Percentiles rank a stretch among this genome's conserved stretches.
These are phyloP conservation scores for Naganishia sp. DNA, from an alignment of 1,284 basidiomycete genomes.

Conservation along the genomic window DNA sequence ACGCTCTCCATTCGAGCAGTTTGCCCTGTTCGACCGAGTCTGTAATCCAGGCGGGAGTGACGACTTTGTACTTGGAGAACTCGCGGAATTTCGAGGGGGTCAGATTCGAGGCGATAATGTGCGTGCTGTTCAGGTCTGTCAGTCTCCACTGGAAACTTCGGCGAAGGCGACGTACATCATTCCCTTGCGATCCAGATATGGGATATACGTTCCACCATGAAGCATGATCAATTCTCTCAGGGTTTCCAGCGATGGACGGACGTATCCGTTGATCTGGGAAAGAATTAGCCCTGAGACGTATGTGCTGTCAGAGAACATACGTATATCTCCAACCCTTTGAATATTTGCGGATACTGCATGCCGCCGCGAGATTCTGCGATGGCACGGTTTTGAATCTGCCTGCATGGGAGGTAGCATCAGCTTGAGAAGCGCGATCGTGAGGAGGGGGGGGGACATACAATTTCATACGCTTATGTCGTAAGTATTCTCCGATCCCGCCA, in stretches of 20 bases:
- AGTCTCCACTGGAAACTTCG: not conserved
- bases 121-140: slow-evolving; percentile 61
- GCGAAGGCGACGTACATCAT: slow-evolving; percentile 28
- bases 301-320: slow-evolving; percentile 54
- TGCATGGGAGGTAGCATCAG: slow-evolving; percentile 2
- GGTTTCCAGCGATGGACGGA: slow-evolving; percentile 81
- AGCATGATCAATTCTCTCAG: slow-evolving; percentile 75
- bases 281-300: not conserved
- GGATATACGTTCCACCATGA: slow-evolving; percentile 79
- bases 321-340: slow-evolving; percentile 73
- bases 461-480: slow-evolving; percentile 86
- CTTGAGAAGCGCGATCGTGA: not conserved
- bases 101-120: slow-evolving; percentile 84
- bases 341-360: slow-evolving; percentile 60
- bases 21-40: slow-evolving; percentile 67
- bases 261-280: slow-evolving; percentile 82
- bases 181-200: slow-evolving; percentile 62
- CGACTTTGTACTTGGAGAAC: slow-evolving; percentile 85
- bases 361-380: slow-evolving; percentile 53
- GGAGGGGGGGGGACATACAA: slow-evolving; percentile 48
- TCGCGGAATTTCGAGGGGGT: slow-evolving; percentile 86
- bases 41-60: slow-evolving; percentile 80
- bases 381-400: slow-evolving; percentile 74
- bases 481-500: slow-evolving; percentile 81
- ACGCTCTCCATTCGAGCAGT: slow-evolving; percentile 57